Conservation (phyloP, 1,284 basidiomycete genomes). For the Heterobasidion irregulare region DNA sequence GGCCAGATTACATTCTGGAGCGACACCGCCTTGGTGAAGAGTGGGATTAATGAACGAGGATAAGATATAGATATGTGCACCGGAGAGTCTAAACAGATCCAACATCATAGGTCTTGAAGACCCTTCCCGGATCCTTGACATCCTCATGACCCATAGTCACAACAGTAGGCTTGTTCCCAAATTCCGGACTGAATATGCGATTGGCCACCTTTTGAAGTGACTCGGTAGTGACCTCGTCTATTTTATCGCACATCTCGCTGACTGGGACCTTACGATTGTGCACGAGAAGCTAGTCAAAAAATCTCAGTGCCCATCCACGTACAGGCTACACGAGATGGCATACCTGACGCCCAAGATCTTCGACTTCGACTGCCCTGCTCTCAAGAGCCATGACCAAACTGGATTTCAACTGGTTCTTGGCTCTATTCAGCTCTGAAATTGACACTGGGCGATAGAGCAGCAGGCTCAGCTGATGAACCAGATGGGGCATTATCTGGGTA, state of each 20-base stretch:
- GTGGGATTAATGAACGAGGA: background rate
- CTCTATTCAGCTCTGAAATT: slow-evolving; percentile 68
- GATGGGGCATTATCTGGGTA: slow-evolving; percentile 72
- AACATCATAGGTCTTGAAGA: slow-evolving; percentile 64
- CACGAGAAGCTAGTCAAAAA: slow-evolving; percentile 66
- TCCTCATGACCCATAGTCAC: slow-evolving; percentile 72
- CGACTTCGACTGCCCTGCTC: slow-evolving; percentile 84
- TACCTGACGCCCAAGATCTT: slow-evolving; percentile 81
- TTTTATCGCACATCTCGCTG: slow-evolving; percentile 87
- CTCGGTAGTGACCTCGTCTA: slow-evolving; percentile 74
- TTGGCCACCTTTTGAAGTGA: slow-evolving; percentile 69
- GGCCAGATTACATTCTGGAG: too few species aligned
- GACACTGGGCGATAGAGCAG: slow-evolving; percentile 64
- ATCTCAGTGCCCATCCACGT: background rate
- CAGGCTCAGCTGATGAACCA: slow-evolving; percentile 79
- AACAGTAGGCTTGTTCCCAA: slow-evolving; percentile 57
- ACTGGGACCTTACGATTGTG: slow-evolving; percentile 84
- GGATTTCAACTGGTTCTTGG: slow-evolving; percentile 95
- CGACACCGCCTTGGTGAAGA: too few species aligned
- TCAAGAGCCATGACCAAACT: slow-evolving; percentile 95
- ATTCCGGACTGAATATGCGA: slow-evolving; percentile 60
- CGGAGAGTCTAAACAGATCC: slow-evolving; percentile 16
- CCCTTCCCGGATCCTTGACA: slow-evolving; percentile 47
- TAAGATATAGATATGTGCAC: background rate
- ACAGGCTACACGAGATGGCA: slow-evolving; percentile 9